phyloP scores from a whole-genome alignment of 805 yeast genomes.

The Saturnispora galanensis region DNA sequence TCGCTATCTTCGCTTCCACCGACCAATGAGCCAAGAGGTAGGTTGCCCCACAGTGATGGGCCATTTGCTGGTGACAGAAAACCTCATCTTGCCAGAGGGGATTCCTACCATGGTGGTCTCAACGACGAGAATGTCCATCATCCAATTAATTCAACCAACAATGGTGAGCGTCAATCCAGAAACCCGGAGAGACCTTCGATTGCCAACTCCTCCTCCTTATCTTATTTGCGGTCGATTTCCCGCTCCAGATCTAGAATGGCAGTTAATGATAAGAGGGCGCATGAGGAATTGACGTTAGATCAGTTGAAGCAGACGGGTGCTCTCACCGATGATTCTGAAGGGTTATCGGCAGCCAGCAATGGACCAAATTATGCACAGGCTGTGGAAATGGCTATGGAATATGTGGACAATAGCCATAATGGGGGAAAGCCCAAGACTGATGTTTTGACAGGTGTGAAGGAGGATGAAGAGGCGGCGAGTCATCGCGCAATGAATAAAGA shows the following conservation, averaged over 20 bases:
- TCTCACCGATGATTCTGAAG: slow-evolving; percentile 33
- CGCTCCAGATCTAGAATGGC: slow-evolving; percentile 50
- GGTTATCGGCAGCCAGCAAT: slow-evolving; percentile 31
- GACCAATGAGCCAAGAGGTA: slow-evolving; percentile 17
- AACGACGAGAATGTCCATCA: slow-evolving; percentile 25
- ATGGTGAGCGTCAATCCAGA: slow-evolving; percentile 30
- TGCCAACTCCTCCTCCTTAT: slow-evolving; percentile 31
- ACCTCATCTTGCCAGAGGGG: slow-evolving; percentile 73
- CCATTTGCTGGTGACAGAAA: slow-evolving; percentile 21
- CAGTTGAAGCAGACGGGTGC: slow-evolving; percentile 51
- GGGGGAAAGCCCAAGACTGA: slow-evolving; percentile 16
- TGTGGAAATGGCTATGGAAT: slow-evolving; percentile 36
- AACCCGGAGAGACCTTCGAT: slow-evolving; percentile 25
- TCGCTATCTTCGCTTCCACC: slow-evolving; percentile 11
- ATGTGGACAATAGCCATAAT: slow-evolving; percentile 19
- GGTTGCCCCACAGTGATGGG: slow-evolving; percentile 18
- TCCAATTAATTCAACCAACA: slow-evolving; percentile 16
- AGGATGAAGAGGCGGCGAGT: slow-evolving; percentile 14
- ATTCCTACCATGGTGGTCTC: slow-evolving; percentile 55
- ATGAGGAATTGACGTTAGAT: slow-evolving; percentile 22
- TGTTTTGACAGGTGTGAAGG: slow-evolving; percentile 14
- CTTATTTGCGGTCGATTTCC: slow-evolving; percentile 56
- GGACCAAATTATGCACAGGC: slow-evolving; percentile 41
- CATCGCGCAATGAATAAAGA: slow-evolving; percentile 11
- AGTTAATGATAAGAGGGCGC: slow-evolving; percentile 26